Percentiles rank a stretch among this genome's conserved stretches.
phyloP scores from a whole-genome alignment of 805 yeast genomes.

The Kazachstania psychrophila region DNA sequence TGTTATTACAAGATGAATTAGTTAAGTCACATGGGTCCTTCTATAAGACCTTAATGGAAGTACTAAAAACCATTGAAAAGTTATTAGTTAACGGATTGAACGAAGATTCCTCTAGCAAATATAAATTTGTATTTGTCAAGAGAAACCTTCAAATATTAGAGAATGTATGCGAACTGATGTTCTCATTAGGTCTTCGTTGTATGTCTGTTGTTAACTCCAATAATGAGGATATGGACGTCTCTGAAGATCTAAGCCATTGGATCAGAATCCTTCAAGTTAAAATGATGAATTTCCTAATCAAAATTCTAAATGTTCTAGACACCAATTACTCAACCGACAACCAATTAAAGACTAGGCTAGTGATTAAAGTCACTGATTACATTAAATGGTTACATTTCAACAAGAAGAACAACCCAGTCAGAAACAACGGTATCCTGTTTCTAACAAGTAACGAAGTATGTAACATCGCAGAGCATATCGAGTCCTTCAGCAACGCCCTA shows the following conservation, averaged over 20 bases:
- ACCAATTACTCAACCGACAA: neutral
- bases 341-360: too few species aligned
- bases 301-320: neutral
- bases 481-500: neutral
- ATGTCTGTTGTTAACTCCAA: too few species aligned
- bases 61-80: neutral
- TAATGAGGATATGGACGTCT: too few species aligned
- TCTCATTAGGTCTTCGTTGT: conserved; percentile 1
- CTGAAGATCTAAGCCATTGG: too few species aligned
- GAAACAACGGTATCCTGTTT: neutral
- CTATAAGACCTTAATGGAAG: neutral
- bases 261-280: neutral
- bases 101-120: neutral
- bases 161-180: neutral
- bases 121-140: neutral
- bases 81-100: neutral
- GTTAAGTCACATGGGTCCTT: conserved; percentile 9
- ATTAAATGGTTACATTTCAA: neutral
- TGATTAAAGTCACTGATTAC: neutral
- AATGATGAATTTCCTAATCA: neutral
- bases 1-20: conserved; percentile 16
- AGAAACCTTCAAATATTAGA: neutral
- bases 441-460: neutral
- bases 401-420: neutral
- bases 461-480: neutral